Base-by-base conservation (phyloP, 768 basidiomycete genomes). In the Trametes cubensis region DNA sequence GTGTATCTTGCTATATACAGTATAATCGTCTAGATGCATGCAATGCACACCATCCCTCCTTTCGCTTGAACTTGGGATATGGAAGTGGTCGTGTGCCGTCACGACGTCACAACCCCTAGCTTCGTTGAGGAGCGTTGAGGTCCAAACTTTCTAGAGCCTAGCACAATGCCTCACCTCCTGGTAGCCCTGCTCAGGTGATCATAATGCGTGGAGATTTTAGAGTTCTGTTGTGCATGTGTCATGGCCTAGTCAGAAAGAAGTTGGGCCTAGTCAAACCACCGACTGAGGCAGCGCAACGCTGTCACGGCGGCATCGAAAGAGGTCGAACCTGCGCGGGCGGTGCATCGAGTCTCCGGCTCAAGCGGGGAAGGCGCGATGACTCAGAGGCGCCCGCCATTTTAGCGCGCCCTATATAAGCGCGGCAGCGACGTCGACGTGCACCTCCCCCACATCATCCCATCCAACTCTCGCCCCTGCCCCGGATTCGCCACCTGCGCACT, bases 321-420 rank as follows among this genome's bases (percentile, higher is more conserved):
- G 25, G 20, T 20, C 48, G 48, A 49, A 49, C 48, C 48, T 26
- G 26, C 26, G 45, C 38, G 48, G 48, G 48, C 48, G 21, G 26
- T 49, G 48, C 48, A 23, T 23, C 20, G 11, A 21, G 25, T 10
- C 48, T 23, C 11, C 20, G 15, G 25, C 40, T 40, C 58, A 28
- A 30, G 51, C 46, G 45, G 44, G 4, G 44, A 34, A 15, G 23
- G 14, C 21, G 30, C 20, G 55, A 61, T 67, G 68, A 69, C 62
- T 70, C 69, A 70, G 60, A 59, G 34, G 63, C 63, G 63, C 63
- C 54, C 58, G 39, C 40, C 3, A 11, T n/a, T 49, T 47, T 47
- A 58, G 64, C 64, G 62, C 59, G 60, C 45, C 50, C 45, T 61
- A 64, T 71, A 68, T 69, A 71, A 67, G 48, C 48, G 34, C 61